Evolutionary conservation across 345 rosid genomes (phyloP), one percentile per base, ranked within the genome.

Genomic region (Citrus maxima): DNA sequence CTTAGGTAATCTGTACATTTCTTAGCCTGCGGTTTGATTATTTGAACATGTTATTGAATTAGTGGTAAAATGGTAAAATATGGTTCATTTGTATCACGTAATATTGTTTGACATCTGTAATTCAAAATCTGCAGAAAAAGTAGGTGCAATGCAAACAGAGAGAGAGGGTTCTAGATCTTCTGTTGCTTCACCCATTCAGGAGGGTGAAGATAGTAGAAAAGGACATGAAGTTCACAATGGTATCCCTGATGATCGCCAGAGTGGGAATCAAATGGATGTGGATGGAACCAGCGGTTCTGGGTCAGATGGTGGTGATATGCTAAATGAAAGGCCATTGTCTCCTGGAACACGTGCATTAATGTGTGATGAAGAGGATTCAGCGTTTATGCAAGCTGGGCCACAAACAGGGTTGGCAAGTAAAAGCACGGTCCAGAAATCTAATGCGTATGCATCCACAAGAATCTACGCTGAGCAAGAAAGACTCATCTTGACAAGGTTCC

Each of bases 361-460:
- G 92, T 90, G 94, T 83, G 90, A 89, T 78, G 94, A 90, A 55
- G 85, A 90, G 72, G 90, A 85, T 75, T 68, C 77, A 13, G 65
- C 70, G 13, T 73, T 86, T 56, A 63, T 67, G 76, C 79, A 78
- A 68, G 66, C 73, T 63, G 77, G 72, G 21, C 71, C 76, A 40
- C 62, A 80, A 27, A 37, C 71, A 55, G 70, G 49, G 14, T 54
- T 70, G 60, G 77, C 60, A 27, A 75, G 61, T 76, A 72, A 76
- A 68, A 81, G 58, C 75, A 78, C 25, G 5, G 78, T 49, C 65
- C 72, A 63, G 38, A 78, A 82, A 74, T 38, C 78, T 32, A 54
- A 56, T 32, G 79, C 67, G 12, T 72, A 59, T 42, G 88, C 82
- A 67, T 75, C 22, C 83, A 82, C 88, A 55, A 82, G 73, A 81